Conservation (phyloP, 1,284 basidiomycete species). For the Sporisorium sorghi region DNA sequence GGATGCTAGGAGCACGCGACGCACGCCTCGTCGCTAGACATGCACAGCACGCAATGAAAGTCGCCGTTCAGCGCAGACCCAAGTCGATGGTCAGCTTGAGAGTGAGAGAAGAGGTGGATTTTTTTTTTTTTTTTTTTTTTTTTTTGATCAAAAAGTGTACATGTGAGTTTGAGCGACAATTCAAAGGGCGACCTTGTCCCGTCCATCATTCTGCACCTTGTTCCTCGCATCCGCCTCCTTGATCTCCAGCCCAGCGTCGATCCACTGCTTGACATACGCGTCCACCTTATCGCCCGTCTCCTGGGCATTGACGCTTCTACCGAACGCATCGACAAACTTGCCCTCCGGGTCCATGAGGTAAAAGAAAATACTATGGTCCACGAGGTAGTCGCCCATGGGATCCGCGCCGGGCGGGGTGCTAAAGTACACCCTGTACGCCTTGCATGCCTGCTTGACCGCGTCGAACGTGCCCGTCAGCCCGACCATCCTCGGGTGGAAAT, state of each 20-base stretch:
- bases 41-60: neutral
- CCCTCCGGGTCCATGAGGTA: constrained; percentile 97
- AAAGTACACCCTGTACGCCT: constrained; percentile 96
- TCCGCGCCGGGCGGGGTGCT: constrained; percentile 84
- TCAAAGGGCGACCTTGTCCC: constrained; percentile 37
- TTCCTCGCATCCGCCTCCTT: constrained; percentile 74
- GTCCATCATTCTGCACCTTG: constrained; percentile 73
- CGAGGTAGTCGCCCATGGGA: constrained; percentile 88
- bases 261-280: constrained; percentile 73
- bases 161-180: no score
- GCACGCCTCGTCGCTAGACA: constrained; percentile 41
- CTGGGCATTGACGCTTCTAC: constrained; percentile 80
- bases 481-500: constrained; percentile 88
- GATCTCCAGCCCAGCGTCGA: constrained; percentile 62
- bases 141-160: constrained; percentile 22
- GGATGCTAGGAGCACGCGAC: constrained; percentile 31
- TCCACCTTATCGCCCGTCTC: constrained; percentile 76
- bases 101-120: constrained; percentile 6
- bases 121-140: no score
- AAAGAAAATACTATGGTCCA: constrained; percentile 84
- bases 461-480: constrained; percentile 89
- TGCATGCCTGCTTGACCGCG: constrained; percentile 88
- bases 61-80: neutral
- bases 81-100: neutral
- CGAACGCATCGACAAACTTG: constrained; percentile 96